Base-by-base conservation (phyloP, 495 filamentous ascomycete genomes). In the Neurospora sublineolata region DNA sequence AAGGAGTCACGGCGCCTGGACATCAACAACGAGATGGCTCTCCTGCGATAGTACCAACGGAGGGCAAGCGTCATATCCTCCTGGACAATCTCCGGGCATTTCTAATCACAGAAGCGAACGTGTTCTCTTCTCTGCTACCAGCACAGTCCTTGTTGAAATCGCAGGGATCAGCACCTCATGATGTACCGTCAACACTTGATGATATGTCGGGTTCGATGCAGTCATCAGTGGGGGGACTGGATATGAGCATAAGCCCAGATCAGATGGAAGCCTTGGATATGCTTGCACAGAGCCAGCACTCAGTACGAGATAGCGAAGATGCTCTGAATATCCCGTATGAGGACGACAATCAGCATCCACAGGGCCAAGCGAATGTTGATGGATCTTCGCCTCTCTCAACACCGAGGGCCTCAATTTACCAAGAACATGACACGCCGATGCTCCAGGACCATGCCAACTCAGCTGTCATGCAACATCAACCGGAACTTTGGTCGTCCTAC, bases 71-170 rank as follows among this genome's bases (percentile, higher is more conserved):
- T 67, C 85, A 87, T 39, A 81, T 95, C 36, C 86, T 83, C 18
- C 78, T 94, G 30, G 83, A 82, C 39, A 87, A 87, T 69, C 88
- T 93, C 71, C 85, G 87, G 40, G 84, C 87, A 7, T 86, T 86
- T 60, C 81, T 95, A 42, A 88, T 93, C 42, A 91, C 92, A 18
- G 91, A 94, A 69, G 87, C 91, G 18, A 85, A 87, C 52, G 83
- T 94, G 0, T 94, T 94, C 73, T 89, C 91, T 10, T 87, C 86
- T 7, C 83, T 92, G 71, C 82, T 86, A 20, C 85, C 84, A 3
- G 85, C 89, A 75, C 82, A 85, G 5, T 91, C 90, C 44, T 89
- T 90, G n/a, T 81, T 83, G 3, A 85, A 83, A 37, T 84, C 86
- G 4, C 52, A 33, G 3, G 52, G 14, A 64, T 18, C 52, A 33